Evolutionary conservation across 1,139 yeast genomes (phyloP).

Genomic region (Schwanniomyces etchellsii): DNA sequence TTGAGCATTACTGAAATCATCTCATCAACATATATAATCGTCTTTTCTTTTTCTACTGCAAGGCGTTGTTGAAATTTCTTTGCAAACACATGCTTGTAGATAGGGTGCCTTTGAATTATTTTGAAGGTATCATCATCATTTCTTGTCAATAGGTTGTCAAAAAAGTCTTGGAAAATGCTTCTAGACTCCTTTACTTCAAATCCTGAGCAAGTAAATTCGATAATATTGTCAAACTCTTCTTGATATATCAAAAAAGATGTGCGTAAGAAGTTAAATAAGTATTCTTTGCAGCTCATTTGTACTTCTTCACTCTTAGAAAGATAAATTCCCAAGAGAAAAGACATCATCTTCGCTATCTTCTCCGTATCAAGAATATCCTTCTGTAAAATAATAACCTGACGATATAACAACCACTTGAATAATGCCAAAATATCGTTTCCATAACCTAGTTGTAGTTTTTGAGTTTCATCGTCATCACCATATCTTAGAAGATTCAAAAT

Average conservation of each 20-base stretch:
- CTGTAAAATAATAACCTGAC: conserved; percentile 38
- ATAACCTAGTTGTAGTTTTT: no score
- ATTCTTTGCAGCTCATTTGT: conserved; percentile 16
- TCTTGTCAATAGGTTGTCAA: conserved; percentile 21
- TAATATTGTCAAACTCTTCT: conserved; percentile 16
- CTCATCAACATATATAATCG: conserved; percentile 23
- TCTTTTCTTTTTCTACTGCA: conserved; percentile 15
- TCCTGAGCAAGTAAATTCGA: conserved; percentile 13
- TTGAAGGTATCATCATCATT: conserved; percentile 36
- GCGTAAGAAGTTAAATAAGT: conserved; percentile 32
- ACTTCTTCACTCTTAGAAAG: conserved; percentile 14
- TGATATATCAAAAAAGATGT: conserved; percentile 30
- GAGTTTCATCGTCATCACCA: neutral
- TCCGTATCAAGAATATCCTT: conserved; percentile 24
- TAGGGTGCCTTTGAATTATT: conserved; percentile 25
- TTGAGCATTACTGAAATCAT: conserved; percentile 30
- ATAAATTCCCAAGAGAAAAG: conserved; percentile 25
- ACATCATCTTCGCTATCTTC: conserved; percentile 26
- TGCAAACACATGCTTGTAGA: conserved; percentile 21
- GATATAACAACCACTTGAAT: conserved; percentile 33
- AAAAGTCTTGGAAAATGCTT: conserved; percentile 23
- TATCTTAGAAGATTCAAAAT: neutral
- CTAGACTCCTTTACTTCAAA: conserved; percentile 8
- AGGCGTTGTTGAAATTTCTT: conserved; percentile 18
- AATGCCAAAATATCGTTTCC: conserved; percentile 14